Percentiles rank a stretch among this genome's conserved stretches.
phyloP scores from a whole-genome alignment of 805 yeast genomes.

The Lipomyces orientalis region DNA sequence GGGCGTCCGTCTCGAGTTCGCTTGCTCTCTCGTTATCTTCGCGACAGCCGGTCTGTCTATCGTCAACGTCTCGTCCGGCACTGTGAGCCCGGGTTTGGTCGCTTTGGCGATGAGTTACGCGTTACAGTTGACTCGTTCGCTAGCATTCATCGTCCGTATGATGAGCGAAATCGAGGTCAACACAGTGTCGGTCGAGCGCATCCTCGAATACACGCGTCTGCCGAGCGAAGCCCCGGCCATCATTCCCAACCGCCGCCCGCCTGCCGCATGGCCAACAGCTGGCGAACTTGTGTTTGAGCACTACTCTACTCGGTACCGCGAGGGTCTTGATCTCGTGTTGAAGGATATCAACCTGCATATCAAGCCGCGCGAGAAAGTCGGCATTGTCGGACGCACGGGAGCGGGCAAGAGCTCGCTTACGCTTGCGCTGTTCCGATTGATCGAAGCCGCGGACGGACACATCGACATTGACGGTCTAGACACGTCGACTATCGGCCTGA shows the following conservation, averaged over 20 bases:
- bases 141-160: conserved; percentile 98
- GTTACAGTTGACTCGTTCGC: conserved; percentile 86
- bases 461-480: conserved; percentile 76
- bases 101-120: conserved; percentile 95
- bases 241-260: conserved; percentile 69
- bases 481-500: conserved; percentile 71
- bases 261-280: conserved; percentile 69
- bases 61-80: conserved; percentile 67
- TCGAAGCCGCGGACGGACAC: conserved; percentile 74
- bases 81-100: conserved; percentile 86
- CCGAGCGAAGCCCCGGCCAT: conserved; percentile 83
- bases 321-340: conserved; percentile 78
- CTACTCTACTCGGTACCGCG: conserved; percentile 85
- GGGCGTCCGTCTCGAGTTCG: conserved; percentile 88
- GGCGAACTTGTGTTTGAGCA: conserved; percentile 72
- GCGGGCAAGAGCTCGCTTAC: conserved; percentile 93
- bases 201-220: conserved; percentile 82
- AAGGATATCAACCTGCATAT: conserved; percentile 68
- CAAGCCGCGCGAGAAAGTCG: conserved; percentile 80
- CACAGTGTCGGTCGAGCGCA: conserved; percentile 95
- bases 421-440: conserved; percentile 80
- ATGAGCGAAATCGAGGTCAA: conserved; percentile 97
- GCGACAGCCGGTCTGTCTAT: conserved; percentile 86
- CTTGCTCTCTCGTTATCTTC: conserved; percentile 87
- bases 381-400: conserved; percentile 97